Evolutionary conservation across 306 rosid genomes (phyloP).

Genomic region (Albizia julibrissin): DNA sequence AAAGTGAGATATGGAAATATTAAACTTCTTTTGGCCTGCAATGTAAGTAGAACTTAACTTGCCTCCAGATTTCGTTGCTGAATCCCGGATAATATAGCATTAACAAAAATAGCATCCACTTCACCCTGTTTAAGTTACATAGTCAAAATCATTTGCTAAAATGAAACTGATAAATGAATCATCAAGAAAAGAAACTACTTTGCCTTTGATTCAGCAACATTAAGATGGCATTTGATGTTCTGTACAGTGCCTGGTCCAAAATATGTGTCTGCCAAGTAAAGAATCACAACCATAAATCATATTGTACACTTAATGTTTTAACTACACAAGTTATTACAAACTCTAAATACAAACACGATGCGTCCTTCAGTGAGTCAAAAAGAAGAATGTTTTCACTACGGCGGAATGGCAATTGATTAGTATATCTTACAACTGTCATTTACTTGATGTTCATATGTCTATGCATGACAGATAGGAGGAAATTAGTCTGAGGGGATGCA

Average conservation of each 20-base stretch:
- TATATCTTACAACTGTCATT: background rate
- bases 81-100: constrained; percentile 70
- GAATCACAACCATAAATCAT: background rate
- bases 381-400: background rate
- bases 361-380: background rate
- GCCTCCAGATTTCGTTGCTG: constrained; percentile 96
- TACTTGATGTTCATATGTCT: background rate
- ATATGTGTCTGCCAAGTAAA: constrained; percentile 59
- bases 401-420: background rate
- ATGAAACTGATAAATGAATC: constrained; percentile 16
- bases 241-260: constrained; percentile 87
- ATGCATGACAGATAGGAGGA: background rate
- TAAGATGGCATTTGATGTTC: constrained; percentile 61
- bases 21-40: background rate
- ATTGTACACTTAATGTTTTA: background rate
- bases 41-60: constrained; percentile 43
- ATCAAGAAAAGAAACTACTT: background rate
- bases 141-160: constrained; percentile 26
- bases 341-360: background rate
- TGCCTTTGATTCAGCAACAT: constrained; percentile 65
- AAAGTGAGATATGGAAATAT: background rate
- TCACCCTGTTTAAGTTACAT: constrained; percentile 52
- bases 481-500: background rate
- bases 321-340: background rate
- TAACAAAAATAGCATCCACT: constrained; percentile 86